phyloP scores from a whole-genome alignment of 129 eudicot genomes.

The Solidago caesia region DNA sequence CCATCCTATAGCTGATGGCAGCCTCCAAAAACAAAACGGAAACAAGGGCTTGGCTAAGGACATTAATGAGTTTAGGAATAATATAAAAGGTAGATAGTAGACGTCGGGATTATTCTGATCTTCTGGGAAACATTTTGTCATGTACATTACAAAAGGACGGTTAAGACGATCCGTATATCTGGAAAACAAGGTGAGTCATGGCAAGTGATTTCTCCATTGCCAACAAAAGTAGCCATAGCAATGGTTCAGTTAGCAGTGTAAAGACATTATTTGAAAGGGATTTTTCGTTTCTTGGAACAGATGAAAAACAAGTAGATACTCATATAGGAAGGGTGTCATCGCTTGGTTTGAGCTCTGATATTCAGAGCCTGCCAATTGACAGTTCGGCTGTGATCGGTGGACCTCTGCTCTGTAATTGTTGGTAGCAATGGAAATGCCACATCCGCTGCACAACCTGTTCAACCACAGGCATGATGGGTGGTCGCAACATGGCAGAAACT shows the following conservation, averaged over 20 bases:
- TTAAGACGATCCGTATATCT: slow-evolving; percentile 71
- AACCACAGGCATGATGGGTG: slow-evolving; percentile 31
- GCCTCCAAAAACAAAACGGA: no score
- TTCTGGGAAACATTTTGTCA: slow-evolving; percentile 42
- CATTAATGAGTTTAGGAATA: slow-evolving; percentile 42
- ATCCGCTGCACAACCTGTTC: slow-evolving; percentile 31
- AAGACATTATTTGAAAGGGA: slow-evolving; percentile 66
- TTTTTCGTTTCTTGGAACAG: slow-evolving; percentile 77
- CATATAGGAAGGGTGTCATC: slow-evolving; percentile 67
- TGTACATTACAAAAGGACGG: slow-evolving; percentile 62
- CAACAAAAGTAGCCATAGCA: slow-evolving; percentile 36
- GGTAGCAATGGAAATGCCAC: slow-evolving; percentile 41
- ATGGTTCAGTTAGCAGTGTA: slow-evolving; percentile 39
- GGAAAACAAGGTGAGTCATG: slow-evolving; percentile 51
- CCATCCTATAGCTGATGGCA: no score
- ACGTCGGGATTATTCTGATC: slow-evolving; percentile 55
- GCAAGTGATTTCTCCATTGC: slow-evolving; percentile 43
- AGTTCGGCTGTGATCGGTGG: slow-evolving; percentile 70
- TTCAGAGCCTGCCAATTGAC: slow-evolving; percentile 67
- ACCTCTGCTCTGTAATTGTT: slow-evolving; percentile 69
- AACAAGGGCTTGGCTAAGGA: no score
- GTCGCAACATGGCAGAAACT: slow-evolving; percentile 94
- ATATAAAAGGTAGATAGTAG: slow-evolving; percentile 53
- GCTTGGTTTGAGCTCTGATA: slow-evolving; percentile 71
- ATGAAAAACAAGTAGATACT: slow-evolving; percentile 53